phyloP scores from a whole-genome alignment of 2,329 filamentous ascomycete species.

The Thielaviopsis musarum region DNA sequence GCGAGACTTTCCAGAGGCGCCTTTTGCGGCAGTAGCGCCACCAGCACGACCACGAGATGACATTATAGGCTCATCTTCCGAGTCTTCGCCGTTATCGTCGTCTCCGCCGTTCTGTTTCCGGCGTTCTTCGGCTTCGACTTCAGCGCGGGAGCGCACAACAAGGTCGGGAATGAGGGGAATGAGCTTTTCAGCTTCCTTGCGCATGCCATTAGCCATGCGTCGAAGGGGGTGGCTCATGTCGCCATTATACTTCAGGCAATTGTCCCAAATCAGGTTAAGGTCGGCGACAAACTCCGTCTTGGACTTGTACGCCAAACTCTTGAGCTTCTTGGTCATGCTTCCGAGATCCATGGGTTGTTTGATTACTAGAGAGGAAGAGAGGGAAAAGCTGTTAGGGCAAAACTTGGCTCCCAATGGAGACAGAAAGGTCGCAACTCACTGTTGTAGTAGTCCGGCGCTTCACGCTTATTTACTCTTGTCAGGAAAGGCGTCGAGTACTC shows the following conservation, averaged over 20 bases:
- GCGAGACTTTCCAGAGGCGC: constrained; percentile 52
- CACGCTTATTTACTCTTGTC: constrained; percentile 86
- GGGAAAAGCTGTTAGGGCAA: background rate
- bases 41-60: constrained; percentile 85
- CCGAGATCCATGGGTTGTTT: constrained; percentile 97
- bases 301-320: constrained; percentile 60
- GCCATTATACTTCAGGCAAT: constrained; percentile 90
- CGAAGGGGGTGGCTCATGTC: constrained; percentile 74
- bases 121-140: constrained; percentile 78
- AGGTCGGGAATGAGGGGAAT: constrained; percentile 91
- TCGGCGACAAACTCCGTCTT: constrained; percentile 93
- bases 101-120: constrained; percentile 74
- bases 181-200: constrained; percentile 92
- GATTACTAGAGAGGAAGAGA: constrained; percentile 43
- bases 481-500: constrained; percentile 96
- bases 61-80: constrained; percentile 96
- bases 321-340: constrained; percentile 95
- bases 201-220: constrained; percentile 90
- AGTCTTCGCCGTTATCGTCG: constrained; percentile 72
- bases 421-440: constrained; percentile 36
- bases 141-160: constrained; percentile 72
- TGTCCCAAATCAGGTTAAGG: constrained; percentile 89
- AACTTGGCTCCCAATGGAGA: background rate
- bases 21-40: constrained; percentile 43
- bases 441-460: constrained; percentile 88